These are phyloP conservation scores for Zygosaccharomyces bailii DNA, from an alignment of 805 yeast species.

Conservation along the genomic window DNA sequence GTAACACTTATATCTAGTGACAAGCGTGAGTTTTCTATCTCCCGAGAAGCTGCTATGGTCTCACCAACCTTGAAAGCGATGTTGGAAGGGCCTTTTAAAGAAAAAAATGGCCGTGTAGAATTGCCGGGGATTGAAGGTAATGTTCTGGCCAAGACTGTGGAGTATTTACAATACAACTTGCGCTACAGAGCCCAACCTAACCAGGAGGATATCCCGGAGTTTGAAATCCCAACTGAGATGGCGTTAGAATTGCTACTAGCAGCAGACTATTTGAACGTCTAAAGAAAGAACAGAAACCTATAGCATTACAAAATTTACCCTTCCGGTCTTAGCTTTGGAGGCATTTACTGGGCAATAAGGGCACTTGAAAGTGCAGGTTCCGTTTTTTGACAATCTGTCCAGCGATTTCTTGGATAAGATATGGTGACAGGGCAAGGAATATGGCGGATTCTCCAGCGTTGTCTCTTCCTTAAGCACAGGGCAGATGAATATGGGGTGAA, in stretches of 20 bases:
- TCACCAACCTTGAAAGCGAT: slow-evolving; percentile 61
- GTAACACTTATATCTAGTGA: slow-evolving; percentile 75
- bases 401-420: slow-evolving; percentile 55
- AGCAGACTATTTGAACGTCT: slow-evolving; percentile 62
- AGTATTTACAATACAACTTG: slow-evolving; percentile 72
- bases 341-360: slow-evolving; percentile 65
- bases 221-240: slow-evolving; percentile 89
- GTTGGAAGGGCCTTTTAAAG: slow-evolving; percentile 56
- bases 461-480: slow-evolving; percentile 69
- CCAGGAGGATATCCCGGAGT: slow-evolving; percentile 67
- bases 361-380: slow-evolving; percentile 54
- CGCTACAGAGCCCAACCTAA: slow-evolving; percentile 54
- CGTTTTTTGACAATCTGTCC: slow-evolving; percentile 42
- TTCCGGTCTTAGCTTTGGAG: slow-evolving; percentile 40
- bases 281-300: slow-evolving; percentile 13
- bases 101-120: slow-evolving; percentile 51
- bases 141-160: slow-evolving; percentile 74
- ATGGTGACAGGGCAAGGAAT: slow-evolving; percentile 61
- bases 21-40: slow-evolving; percentile 55
- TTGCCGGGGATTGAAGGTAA: slow-evolving; percentile 65
- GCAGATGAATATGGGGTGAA: slow-evolving; percentile 66
- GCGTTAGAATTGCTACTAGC: slow-evolving; percentile 89
- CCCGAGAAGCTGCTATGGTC: slow-evolving; percentile 72
- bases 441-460: slow-evolving; percentile 59
- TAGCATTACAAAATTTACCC: slow-evolving; percentile 42